phyloP scores from a whole-genome alignment of 2,329 filamentous ascomycete species.

The Ampelomyces quisqualis region DNA sequence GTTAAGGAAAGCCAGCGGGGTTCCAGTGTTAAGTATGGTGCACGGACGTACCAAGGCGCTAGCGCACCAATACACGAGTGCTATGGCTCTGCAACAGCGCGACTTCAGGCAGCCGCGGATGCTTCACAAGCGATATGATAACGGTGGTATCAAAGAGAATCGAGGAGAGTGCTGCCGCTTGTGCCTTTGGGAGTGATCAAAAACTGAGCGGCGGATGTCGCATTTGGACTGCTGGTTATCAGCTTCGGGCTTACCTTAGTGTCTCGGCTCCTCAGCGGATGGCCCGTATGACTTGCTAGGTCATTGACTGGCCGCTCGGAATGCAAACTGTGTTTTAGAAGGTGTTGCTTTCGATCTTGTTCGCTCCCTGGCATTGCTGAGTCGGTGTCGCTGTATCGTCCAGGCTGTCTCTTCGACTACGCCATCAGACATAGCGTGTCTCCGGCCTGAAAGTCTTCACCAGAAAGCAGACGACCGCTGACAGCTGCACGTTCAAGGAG shows the following conservation, averaged over 20 bases:
- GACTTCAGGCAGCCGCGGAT: constrained; percentile 24
- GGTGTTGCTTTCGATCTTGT: constrained; percentile 11
- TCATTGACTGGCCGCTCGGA: constrained; percentile 27
- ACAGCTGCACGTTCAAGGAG: too few species aligned
- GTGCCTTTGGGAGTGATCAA: too few species aligned
- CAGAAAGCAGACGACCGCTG: too few species aligned
- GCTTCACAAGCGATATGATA: too few species aligned
- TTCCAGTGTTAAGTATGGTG: constrained; percentile 21
- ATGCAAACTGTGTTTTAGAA: constrained; percentile 36
- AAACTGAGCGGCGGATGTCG: constrained; percentile 7
- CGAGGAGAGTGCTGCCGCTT: too few species aligned
- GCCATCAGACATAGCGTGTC: not conserved
- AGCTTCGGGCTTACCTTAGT: constrained; percentile 32
- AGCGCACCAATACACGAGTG: too few species aligned
- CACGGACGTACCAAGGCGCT: constrained; percentile 8
- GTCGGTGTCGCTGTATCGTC: not conserved
- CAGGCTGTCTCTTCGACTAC: not conserved
- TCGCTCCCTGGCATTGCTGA: constrained; percentile 8
- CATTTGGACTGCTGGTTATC: too few species aligned
- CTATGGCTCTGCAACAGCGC: not conserved
- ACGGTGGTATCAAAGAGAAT: too few species aligned
- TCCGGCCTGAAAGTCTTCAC: not conserved
- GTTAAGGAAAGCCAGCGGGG: constrained; percentile 32
- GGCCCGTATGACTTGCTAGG: constrained; percentile 32
- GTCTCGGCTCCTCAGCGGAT: constrained; percentile 26